These are phyloP conservation scores for Linnemannia hyalina DNA, from an alignment of 192 early-diverging fungal species.

Conservation along the genomic window DNA sequence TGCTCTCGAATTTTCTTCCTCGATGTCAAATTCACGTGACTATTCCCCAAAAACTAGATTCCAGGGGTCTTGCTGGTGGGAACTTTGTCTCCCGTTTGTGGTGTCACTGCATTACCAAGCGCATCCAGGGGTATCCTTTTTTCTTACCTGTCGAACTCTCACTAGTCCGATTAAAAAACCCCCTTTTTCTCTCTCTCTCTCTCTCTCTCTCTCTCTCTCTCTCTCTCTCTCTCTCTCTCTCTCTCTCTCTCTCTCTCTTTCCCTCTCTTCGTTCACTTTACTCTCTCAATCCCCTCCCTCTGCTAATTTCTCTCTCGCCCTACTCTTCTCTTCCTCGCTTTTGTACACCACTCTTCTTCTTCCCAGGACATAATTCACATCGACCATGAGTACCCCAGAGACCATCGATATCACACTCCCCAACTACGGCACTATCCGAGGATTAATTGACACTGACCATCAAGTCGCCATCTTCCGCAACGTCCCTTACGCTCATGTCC, in stretches of 20 bases:
- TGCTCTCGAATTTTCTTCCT: not conserved
- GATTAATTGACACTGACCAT: slow-evolving; percentile 6
- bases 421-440: slow-evolving; percentile 20
- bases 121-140: no score
- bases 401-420: slow-evolving; percentile 27
- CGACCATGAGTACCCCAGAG: not conserved
- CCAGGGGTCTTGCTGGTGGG: no score
- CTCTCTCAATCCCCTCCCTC: no score
- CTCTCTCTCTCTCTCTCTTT: not conserved
- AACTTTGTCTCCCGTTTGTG: no score
- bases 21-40: no score
- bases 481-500: slow-evolving; percentile 23
- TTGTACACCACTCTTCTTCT: not conserved
- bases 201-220: not conserved
- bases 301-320: not conserved
- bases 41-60: no score
- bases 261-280: not conserved
- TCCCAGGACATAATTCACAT: not conserved
- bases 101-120: no score
- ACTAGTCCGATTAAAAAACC: no score
- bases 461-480: slow-evolving; percentile 33
- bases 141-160: no score
- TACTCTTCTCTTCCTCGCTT: not conserved
- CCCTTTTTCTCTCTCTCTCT: not conserved
- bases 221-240: not conserved